These are phyloP conservation scores for Fraxinus velutina DNA, from an alignment of 305 asterid species.

Conservation along the genomic window DNA sequence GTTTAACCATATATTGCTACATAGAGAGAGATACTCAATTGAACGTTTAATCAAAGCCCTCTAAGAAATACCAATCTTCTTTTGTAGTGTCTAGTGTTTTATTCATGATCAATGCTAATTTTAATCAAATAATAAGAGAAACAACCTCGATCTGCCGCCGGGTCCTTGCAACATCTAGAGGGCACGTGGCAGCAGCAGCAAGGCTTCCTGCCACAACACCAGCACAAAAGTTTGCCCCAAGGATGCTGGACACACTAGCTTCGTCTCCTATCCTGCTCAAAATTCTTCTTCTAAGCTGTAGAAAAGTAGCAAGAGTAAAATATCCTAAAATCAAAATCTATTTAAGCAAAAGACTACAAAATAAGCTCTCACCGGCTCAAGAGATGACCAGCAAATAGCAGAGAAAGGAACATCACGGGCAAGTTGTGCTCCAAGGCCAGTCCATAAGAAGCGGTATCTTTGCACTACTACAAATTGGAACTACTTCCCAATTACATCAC, in stretches of 20 bases:
- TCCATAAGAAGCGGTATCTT: slow-evolving; percentile 69
- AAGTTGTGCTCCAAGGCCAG: slow-evolving; percentile 92
- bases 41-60: not conserved
- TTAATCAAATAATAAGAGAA: slow-evolving; percentile 2
- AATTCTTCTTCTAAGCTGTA: slow-evolving; percentile 67
- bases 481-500: not conserved
- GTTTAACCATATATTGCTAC: not conserved
- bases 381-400: slow-evolving; percentile 91
- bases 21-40: not conserved
- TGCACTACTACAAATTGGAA: slow-evolving; percentile 36
- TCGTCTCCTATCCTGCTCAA: slow-evolving; percentile 53
- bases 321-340: not conserved
- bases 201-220: slow-evolving; percentile 87
- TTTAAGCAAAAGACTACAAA: not conserved
- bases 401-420: slow-evolving; percentile 96
- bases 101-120: not conserved
- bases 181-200: slow-evolving; percentile 80
- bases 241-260: slow-evolving; percentile 41
- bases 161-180: slow-evolving; percentile 90
- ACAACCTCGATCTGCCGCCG: slow-evolving; percentile 84
- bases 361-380: slow-evolving; percentile 70
- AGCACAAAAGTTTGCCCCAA: slow-evolving; percentile 82
- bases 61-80: not conserved
- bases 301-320: slow-evolving; percentile 16
- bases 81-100: not conserved